Evolutionary conservation across 2,329 filamentous ascomycete genomes (phyloP).

Genomic region (Pestalotiopsis fici): DNA sequence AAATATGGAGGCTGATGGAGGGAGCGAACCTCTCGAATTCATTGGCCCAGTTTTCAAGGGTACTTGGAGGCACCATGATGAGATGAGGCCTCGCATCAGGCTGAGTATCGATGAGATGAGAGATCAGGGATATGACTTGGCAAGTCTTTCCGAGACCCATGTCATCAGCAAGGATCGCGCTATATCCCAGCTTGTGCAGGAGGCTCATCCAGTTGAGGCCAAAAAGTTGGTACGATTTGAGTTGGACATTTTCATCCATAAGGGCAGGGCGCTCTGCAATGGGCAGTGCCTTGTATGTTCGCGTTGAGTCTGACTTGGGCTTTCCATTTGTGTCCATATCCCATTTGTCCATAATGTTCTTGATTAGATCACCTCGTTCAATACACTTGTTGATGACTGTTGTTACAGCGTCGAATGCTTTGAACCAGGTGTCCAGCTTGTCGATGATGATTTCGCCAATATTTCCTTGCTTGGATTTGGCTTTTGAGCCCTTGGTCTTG

Average conservation of each 20-base stretch:
- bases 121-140: slow-evolving; percentile 90
- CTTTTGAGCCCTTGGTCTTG: slow-evolving; percentile 39
- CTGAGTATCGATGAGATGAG: slow-evolving; percentile 73
- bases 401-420: slow-evolving; percentile 46
- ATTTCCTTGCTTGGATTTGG: slow-evolving; percentile 20
- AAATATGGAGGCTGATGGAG: slow-evolving; percentile 71
- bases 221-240: slow-evolving; percentile 94
- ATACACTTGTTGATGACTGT: slow-evolving; percentile 41
- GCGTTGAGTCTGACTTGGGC: slow-evolving; percentile 24
- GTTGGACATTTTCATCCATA: slow-evolving; percentile 73
- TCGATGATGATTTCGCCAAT: slow-evolving; percentile 34
- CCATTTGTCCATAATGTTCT: slow-evolving; percentile 27
- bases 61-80: slow-evolving; percentile 89
- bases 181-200: slow-evolving; percentile 76
- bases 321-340: slow-evolving; percentile 34
- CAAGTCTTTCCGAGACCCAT: slow-evolving; percentile 98
- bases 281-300: slow-evolving; percentile 39
- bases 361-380: slow-evolving; percentile 39
- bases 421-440: slow-evolving; percentile 46
- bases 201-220: slow-evolving; percentile 93
- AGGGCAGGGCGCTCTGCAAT: slow-evolving; percentile 67
- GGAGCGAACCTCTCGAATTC: slow-evolving; percentile 91
- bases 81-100: slow-evolving; percentile 68
- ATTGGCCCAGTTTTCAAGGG: slow-evolving; percentile 91
- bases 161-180: slow-evolving; percentile 92